Percentiles rank a stretch among this genome's conserved stretches.
Conservation (phyloP, 768 basidiomycete species). For the Pleurotus ostreatus region DNA sequence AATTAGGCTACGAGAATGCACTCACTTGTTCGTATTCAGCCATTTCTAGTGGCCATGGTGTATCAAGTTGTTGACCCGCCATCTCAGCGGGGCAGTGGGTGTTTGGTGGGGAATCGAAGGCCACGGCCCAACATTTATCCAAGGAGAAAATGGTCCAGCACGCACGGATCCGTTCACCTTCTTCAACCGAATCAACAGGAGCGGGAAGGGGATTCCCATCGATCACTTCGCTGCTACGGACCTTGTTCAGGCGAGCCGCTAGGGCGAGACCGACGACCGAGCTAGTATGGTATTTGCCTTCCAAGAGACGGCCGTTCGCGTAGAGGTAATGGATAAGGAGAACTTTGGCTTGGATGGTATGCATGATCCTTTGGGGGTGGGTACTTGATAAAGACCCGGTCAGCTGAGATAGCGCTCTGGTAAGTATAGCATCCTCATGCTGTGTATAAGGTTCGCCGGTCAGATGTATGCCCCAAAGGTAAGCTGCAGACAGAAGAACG, state of each 20-base stretch:
- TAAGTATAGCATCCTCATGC: slow-evolving; percentile 33
- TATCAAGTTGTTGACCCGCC: slow-evolving; percentile 23
- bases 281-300: slow-evolving; percentile 38
- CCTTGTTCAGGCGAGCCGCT: slow-evolving; percentile 34
- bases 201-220: neutral
- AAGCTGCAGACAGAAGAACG: slow-evolving; percentile 33
- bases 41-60: slow-evolving; percentile 35
- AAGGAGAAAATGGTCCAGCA: slow-evolving; percentile 31
- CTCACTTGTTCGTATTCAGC: slow-evolving; percentile 30
- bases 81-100: slow-evolving; percentile 7
- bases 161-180: slow-evolving; percentile 33
- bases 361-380: slow-evolving; percentile 39
- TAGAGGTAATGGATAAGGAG: slow-evolving; percentile 56
- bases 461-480: slow-evolving; percentile 34
- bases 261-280: slow-evolving; percentile 30
- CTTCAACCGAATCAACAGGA: slow-evolving; percentile 17
- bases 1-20: neutral
- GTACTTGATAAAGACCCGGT: slow-evolving; percentile 30
- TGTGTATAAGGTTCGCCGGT: slow-evolving; percentile 23
- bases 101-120: slow-evolving; percentile 30
- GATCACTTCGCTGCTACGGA: slow-evolving; percentile 26
- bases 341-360: slow-evolving; percentile 50
- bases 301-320: slow-evolving; percentile 42
- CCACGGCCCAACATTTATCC: slow-evolving; percentile 40
- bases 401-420: slow-evolving; percentile 35